Evolutionary conservation across 805 yeast genomes (phyloP).

Genomic region (Saccharomycopsis sp.): DNA sequence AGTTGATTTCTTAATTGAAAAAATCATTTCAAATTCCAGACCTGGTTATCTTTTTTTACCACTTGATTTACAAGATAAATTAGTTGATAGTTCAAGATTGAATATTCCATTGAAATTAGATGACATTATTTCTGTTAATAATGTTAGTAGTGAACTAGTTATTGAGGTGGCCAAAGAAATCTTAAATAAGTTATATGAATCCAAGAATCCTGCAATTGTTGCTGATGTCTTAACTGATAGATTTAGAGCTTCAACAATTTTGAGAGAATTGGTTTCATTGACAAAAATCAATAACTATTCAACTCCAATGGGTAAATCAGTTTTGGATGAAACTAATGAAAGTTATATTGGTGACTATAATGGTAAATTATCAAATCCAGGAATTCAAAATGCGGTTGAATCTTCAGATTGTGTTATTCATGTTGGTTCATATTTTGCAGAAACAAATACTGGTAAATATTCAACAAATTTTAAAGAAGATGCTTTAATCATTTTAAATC

Average conservation of each 20-base stretch:
- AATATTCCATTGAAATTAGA: conserved; percentile 24
- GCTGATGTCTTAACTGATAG: conserved; percentile 66
- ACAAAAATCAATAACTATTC: conserved; percentile 47
- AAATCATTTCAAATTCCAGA: conserved; percentile 45
- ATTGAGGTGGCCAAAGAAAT: conserved; percentile 37
- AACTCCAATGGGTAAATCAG: conserved; percentile 61
- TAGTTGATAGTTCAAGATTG: conserved; percentile 31
- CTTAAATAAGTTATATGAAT: conserved; percentile 37
- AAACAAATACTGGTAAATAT: conserved; percentile 61
- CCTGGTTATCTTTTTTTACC: conserved; percentile 85
- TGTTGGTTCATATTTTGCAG: conserved; percentile 60
- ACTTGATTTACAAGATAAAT: conserved; percentile 45
- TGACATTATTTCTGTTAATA: conserved; percentile 19
- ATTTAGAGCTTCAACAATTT: conserved; percentile 33
- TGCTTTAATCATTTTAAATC: conserved; percentile 39
- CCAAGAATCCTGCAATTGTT: conserved; percentile 53
- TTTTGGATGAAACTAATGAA: conserved; percentile 57
- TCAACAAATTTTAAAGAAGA: conserved; percentile 35
- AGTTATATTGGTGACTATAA: conserved; percentile 63
- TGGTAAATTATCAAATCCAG: conserved; percentile 44
- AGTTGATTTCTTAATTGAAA: conserved; percentile 56
- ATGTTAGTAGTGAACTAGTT: conserved; percentile 24
- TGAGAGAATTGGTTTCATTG: conserved; percentile 35
- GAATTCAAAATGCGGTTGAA: conserved; percentile 38
- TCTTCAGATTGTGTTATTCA: conserved; percentile 58